phyloP scores from a whole-genome alignment of 257 asterid species.

The Fraxinus quadrangulata region DNA sequence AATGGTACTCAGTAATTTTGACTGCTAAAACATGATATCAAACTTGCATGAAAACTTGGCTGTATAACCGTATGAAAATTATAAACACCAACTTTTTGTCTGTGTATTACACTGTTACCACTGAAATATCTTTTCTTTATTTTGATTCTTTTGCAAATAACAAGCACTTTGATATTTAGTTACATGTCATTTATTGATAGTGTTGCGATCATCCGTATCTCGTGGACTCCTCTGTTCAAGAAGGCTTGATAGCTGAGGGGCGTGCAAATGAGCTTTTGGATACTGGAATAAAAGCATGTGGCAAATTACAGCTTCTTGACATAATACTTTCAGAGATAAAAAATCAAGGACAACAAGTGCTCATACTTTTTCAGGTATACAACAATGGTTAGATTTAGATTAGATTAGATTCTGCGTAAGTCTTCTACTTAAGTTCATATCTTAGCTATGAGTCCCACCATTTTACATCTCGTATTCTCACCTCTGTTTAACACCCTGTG shows the following conservation, averaged over 20 bases:
- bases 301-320: slow-evolving; percentile 77
- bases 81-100: slow-evolving; percentile 3
- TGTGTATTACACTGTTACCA: slow-evolving; percentile 14
- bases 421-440: background rate
- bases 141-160: slow-evolving; percentile 19
- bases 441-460: slow-evolving; percentile 4
- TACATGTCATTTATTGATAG: slow-evolving; percentile 42
- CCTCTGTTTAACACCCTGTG: background rate
- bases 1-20: slow-evolving; percentile 13
- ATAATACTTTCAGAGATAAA: slow-evolving; percentile 64
- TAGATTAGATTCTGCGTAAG: slow-evolving; percentile 4
- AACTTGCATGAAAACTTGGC: slow-evolving; percentile 8
- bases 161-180: slow-evolving; percentile 25
- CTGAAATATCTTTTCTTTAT: background rate
- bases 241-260: slow-evolving; percentile 43
- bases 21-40: slow-evolving; percentile 15
- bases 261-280: slow-evolving; percentile 53
- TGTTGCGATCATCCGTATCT: slow-evolving; percentile 90
- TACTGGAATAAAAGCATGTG: slow-evolving; percentile 78
- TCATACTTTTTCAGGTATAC: slow-evolving; percentile 81
- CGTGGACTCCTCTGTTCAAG: slow-evolving; percentile 54
- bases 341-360: slow-evolving; percentile 53
- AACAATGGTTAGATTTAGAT: slow-evolving; percentile 14
- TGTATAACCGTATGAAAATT: background rate
- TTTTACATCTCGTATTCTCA: background rate